These are phyloP conservation scores for Lobulomyces angularis DNA, from an alignment of 192 early-diverging fungal species.

Conservation along the genomic window DNA sequence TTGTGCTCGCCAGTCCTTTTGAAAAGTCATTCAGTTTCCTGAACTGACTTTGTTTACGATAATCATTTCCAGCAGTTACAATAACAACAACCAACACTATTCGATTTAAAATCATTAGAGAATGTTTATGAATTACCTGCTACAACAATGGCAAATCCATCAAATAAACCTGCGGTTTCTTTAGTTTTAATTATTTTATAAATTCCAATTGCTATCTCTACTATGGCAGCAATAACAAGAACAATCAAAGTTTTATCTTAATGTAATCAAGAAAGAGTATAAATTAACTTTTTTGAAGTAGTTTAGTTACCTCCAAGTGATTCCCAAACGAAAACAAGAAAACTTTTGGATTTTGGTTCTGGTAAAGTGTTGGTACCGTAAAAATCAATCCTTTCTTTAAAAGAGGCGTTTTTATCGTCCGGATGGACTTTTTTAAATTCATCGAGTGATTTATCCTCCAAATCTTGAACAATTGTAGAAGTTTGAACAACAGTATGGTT, in stretches of 20 bases:
- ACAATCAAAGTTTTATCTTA: conserved; percentile 58
- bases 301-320: no score
- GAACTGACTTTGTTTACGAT: conserved; percentile 39
- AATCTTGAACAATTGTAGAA: neutral
- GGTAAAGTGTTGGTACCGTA: conserved; percentile 34
- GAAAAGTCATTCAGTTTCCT: conserved; percentile 30
- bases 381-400: neutral
- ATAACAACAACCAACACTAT: conserved; percentile 80
- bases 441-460: neutral
- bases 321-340: conserved; percentile 26
- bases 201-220: conserved; percentile 74
- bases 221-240: conserved; percentile 69
- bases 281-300: no score
- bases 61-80: conserved; percentile 74
- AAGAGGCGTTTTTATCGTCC: no score
- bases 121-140: conserved; percentile 34
- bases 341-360: conserved; percentile 10
- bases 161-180: conserved; percentile 36
- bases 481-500: neutral
- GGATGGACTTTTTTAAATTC: no score
- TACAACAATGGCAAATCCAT: conserved; percentile 71
- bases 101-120: neutral
- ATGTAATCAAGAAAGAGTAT: no score
- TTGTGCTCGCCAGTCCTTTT: neutral
- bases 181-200: no score